Conservation (phyloP, 257 asterid species). For the Ilex asprella region DNA sequence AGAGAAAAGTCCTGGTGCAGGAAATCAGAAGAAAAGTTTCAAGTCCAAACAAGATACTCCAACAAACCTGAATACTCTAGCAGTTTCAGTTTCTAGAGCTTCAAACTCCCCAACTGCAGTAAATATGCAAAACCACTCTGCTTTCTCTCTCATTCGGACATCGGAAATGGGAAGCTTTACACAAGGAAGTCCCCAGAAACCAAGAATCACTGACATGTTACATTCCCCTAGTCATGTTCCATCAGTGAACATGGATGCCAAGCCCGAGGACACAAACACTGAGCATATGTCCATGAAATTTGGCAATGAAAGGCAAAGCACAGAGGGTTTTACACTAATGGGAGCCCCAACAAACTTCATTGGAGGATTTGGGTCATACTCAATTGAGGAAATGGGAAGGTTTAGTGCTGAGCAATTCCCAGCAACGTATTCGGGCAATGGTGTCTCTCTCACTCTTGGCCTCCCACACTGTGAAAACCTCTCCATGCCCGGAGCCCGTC, state of each 20-base stretch:
- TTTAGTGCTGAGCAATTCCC: constrained; percentile 65
- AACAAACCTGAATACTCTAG: constrained; percentile 17
- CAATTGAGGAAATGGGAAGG: constrained; percentile 63
- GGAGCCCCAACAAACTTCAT: constrained; percentile 84
- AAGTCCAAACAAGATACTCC: constrained; percentile 27
- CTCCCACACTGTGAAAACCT: constrained; percentile 81
- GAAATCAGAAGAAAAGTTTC: constrained; percentile 30
- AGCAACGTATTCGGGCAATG: constrained; percentile 55
- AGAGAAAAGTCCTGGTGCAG: constrained; percentile 29
- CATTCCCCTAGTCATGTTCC: constrained; percentile 30
- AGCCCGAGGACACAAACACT: constrained; percentile 24
- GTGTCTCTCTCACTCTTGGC: constrained; percentile 80
- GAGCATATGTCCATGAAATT: constrained; percentile 45
- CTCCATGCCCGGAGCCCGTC: constrained; percentile 60
- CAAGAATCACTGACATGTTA: constrained; percentile 38
- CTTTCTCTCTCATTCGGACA: constrained; percentile 56
- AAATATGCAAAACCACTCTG: constrained; percentile 29
- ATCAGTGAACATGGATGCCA: constrained; percentile 41
- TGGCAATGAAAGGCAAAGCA: constrained; percentile 43
- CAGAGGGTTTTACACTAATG: constrained; percentile 53
- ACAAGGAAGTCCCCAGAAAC: constrained; percentile 70
- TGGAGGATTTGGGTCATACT: constrained; percentile 82
- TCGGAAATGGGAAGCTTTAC: constrained; percentile 52
- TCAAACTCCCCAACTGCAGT: constrained; percentile 37
- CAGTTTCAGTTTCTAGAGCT: constrained; percentile 8